phyloP scores from a whole-genome alignment of 345 rosid genomes.

The Nephelium lappaceum region DNA sequence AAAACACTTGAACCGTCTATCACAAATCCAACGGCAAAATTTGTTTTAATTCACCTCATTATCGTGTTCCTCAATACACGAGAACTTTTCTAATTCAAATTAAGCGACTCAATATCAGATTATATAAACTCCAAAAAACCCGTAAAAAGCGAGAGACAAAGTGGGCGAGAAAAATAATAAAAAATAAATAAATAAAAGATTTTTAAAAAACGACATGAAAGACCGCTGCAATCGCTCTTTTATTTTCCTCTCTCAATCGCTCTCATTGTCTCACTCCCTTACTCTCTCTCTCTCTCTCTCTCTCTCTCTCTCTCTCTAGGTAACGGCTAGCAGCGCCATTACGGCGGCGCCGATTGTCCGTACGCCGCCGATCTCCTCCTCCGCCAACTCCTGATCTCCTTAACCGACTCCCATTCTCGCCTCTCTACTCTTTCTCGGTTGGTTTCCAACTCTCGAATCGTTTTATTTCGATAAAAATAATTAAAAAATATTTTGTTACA shows the following conservation, averaged over 20 bases:
- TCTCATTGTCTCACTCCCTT: not conserved
- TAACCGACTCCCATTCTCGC: constrained; percentile 9
- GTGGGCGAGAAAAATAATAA: not conserved
- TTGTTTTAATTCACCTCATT: not conserved
- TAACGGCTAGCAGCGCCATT: constrained; percentile 44
- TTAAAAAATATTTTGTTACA: too few relatives aligned
- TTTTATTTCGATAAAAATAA: not conserved
- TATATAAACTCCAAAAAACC: not conserved
- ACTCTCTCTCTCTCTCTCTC: constrained; percentile 22
- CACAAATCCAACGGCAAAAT: constrained; percentile 2
- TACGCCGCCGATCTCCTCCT: constrained; percentile 21
- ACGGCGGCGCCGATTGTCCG: constrained; percentile 28
- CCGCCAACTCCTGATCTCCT: constrained; percentile 15
- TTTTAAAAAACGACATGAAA: constrained; percentile 8
- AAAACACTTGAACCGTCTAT: constrained; percentile 11
- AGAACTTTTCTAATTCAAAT: not conserved
- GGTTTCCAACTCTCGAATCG: not conserved
- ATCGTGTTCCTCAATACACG: not conserved
- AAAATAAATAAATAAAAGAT: constrained; percentile 4
- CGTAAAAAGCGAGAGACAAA: not conserved
- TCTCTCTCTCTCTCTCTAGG: constrained; percentile 24
- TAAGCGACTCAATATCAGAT: constrained; percentile 10
- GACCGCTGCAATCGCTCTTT: constrained; percentile 1
- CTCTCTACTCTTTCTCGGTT: not conserved
- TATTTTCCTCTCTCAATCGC: not conserved